Evolutionary conservation across 352 stramenopile species (phyloP), one percentile per base, ranked within the genome.

Genomic region (Hyphochytrium catenoides): DNA sequence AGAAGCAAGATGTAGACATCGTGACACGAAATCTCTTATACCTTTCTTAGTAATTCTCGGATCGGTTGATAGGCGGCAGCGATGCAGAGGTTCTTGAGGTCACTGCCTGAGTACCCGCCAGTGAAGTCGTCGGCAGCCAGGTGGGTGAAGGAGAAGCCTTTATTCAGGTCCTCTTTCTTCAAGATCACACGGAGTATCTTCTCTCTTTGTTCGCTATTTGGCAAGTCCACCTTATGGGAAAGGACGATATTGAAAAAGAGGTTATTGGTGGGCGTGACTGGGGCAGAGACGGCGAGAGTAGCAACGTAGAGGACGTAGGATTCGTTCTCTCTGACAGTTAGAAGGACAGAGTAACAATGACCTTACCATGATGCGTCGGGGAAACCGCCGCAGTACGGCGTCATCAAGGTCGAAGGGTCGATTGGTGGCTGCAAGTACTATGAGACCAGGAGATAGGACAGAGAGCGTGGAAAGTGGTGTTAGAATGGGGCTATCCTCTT

Each of bases 371-470:
- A 40, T 11, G 8, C 20, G 3, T 30, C 12, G 34, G 2, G 37
- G 12, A 38, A 17, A 18, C n/a, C 12, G 4, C 19, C 47, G 6
- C 36, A 65, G 54, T 1, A 92, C 66, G 22, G n/a, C n/a, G n/a
- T n/a, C n/a, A n/a, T n/a, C n/a, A n/a, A n/a, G n/a, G n/a, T 88
- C 77, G 1, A 58, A 59, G 0, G 77, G 77, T 1, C 77, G 75
- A 52, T 98, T 98, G 0, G 86, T 98, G 1, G 87, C 86, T 15
- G 84, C 89, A 41, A 98, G 63, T 12, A 98, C 73, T 41, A 98
- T 83, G 26, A 97, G 79, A 29, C 74, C 74, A 44, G n/a, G n/a
- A n/a, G n/a, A n/a, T n/a, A n/a, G n/a, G n/a, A n/a, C n/a, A n/a
- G n/a, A n/a, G n/a, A n/a, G n/a, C n/a, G n/a, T n/a, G n/a, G n/a